phyloP scores from a whole-genome alignment of 805 yeast genomes.

The Isabelozyma rhagii region DNA sequence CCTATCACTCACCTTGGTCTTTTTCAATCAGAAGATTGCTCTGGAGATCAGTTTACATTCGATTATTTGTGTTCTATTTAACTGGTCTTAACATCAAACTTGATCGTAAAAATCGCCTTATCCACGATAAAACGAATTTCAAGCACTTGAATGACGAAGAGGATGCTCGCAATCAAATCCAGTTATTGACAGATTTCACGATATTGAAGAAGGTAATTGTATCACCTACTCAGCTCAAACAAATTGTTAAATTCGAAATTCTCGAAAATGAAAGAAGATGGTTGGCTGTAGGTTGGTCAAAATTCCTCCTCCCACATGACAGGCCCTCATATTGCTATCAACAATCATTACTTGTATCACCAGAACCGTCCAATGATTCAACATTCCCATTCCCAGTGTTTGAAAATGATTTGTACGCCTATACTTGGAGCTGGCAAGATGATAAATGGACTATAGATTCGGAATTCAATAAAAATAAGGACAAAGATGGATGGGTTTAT shows the following conservation, averaged over 20 bases:
- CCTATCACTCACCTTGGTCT: slow-evolving; percentile 49
- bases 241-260: slow-evolving; percentile 48
- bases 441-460: slow-evolving; percentile 47
- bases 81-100: slow-evolving; percentile 38
- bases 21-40: slow-evolving; percentile 42
- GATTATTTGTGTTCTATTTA: slow-evolving; percentile 34
- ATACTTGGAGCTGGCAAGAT: slow-evolving; percentile 60
- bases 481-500: slow-evolving; percentile 52
- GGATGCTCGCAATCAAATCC: slow-evolving; percentile 6
- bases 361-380: slow-evolving; percentile 17
- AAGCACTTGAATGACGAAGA: slow-evolving; percentile 6
- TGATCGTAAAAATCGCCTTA: slow-evolving; percentile 4
- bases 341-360: slow-evolving; percentile 26
- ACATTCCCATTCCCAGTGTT: slow-evolving; percentile 46
- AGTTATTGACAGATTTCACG: slow-evolving; percentile 32
- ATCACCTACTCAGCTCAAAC: slow-evolving; percentile 43
- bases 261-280: slow-evolving; percentile 60
- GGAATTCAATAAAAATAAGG: slow-evolving; percentile 33
- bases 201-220: slow-evolving; percentile 34
- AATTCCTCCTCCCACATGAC: slow-evolving; percentile 49
- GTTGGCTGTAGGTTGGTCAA: slow-evolving; percentile 61
- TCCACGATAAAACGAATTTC: slow-evolving; percentile 12
- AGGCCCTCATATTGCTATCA: slow-evolving; percentile 47
- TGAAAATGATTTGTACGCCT: slow-evolving; percentile 31
- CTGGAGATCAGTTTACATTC: slow-evolving; percentile 47